Evolutionary conservation across 805 yeast species (phyloP), one percentile per base, ranked within the genome.

Genomic region (Starmerella apicola): DNA sequence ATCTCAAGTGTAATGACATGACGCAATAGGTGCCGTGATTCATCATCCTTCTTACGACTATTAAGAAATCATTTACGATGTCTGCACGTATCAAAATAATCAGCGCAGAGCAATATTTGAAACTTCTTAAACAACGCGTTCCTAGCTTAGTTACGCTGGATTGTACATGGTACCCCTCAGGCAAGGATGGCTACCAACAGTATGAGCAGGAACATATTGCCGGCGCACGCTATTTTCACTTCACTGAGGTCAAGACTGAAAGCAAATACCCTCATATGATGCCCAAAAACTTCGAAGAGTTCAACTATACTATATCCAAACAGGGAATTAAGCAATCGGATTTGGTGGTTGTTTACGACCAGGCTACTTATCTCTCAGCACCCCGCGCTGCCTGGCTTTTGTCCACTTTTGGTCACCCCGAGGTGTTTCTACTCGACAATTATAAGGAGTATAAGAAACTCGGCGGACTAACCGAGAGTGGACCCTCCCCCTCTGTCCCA

Each of bases 331-430:
- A 33, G 18, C 44, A 41, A 13, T 61, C 64, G 36, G 91, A 86
- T 49, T 61, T 65, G 12, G 55, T 91, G 29, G 78, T 91, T 9
- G 73, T 91, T 10, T 91, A 91, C 58, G 98, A 91, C 60, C 76
- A 76, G 48, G 69, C 71, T 36, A 94, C 94, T 2, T 76, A 81
- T 46, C 84, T 88, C 58, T 77, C 94, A 31, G 75, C 86, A 2
- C 95, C 96, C 28, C 70, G 98, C 49, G 93, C 81, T 15, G 86
- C 85, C 0, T 91, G 96, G 95, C 83, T 86, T 50, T 70, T 91
- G 52, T 69, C 76, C 27, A 64, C 80, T 1, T 83, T 81, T 57
- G 88, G 88, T 6, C 96, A 86, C 57, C 61, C 72, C 36, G 60
- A 72, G 26, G 79, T 85, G 19, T 69, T 65, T 46, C 54, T 88